Conservation (phyloP, 2,329 filamentous ascomycete species). For the Diaporthe batatas region DNA sequence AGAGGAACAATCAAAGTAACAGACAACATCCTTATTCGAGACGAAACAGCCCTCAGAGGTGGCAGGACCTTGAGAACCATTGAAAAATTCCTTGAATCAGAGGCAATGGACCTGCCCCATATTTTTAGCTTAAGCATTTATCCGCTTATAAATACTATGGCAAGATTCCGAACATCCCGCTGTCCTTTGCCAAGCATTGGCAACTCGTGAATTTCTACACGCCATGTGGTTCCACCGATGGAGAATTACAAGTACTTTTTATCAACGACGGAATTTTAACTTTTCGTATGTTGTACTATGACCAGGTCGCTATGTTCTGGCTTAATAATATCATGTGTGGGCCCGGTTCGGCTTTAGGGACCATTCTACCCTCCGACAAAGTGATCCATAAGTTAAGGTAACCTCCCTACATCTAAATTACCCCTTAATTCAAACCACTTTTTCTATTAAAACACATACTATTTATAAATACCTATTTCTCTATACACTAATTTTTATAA, state of each 20-base stretch:
- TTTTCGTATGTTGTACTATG: not conserved
- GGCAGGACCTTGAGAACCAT: not conserved
- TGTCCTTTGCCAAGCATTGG: not conserved
- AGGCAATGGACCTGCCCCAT: not conserved
- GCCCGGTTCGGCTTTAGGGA: not conserved
- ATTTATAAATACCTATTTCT: no score
- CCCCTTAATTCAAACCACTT: no score
- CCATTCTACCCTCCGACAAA: not conserved
- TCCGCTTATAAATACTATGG: not conserved
- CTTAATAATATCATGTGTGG: not conserved
- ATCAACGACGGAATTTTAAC: not conserved
- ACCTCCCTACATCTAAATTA: no score
- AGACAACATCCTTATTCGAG: not conserved
- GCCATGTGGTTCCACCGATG: not conserved
- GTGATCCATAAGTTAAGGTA: not conserved
- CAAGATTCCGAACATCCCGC: not conserved
- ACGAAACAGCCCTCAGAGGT: no score
- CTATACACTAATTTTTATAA: no score
- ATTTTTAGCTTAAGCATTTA: not conserved
- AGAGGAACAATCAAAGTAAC: not conserved
- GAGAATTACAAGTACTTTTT: not conserved
- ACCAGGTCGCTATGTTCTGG: not conserved
- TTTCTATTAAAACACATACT: no score
- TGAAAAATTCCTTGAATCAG: not conserved
- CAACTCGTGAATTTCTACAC: not conserved